Percentiles rank a stretch among this genome's conserved stretches.
These are phyloP conservation scores for Phytophthora macrochlamydospora DNA, from an alignment of 352 stramenopile genomes.

Conservation along the genomic window DNA sequence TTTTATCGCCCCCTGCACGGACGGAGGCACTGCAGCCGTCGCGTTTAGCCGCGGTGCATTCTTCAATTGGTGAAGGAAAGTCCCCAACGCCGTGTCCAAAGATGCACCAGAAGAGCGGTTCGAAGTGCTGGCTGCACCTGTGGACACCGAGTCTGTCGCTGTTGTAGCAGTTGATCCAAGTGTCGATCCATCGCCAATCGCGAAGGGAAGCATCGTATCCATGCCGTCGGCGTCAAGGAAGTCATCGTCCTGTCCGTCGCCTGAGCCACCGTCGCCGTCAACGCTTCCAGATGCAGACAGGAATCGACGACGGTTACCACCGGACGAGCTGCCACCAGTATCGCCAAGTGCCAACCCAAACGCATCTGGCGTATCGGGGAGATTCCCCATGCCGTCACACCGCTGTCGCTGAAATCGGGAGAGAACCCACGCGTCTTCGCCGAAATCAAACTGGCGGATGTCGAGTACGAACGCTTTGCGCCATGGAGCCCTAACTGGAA, in stretches of 20 bases:
- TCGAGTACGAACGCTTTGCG: slow-evolving; percentile 20
- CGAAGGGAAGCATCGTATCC: slow-evolving; percentile 74
- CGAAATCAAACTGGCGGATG: slow-evolving; percentile 21
- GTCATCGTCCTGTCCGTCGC: slow-evolving; percentile 19
- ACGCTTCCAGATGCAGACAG: slow-evolving; percentile 37
- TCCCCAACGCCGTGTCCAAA: slow-evolving; percentile 71
- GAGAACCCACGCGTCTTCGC: slow-evolving; percentile 57
- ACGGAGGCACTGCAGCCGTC: neutral
- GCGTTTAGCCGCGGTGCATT: slow-evolving; percentile 62
- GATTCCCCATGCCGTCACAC: slow-evolving; percentile 61
- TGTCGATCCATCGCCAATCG: slow-evolving; percentile 44
- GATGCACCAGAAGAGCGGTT: slow-evolving; percentile 24
- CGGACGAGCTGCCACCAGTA: slow-evolving; percentile 16
- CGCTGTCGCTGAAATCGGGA: slow-evolving; percentile 65
- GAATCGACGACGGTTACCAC: slow-evolving; percentile 43
- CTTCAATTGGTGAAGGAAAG: slow-evolving; percentile 84
- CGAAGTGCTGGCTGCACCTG: slow-evolving; percentile 19
- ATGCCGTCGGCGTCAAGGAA: slow-evolving; percentile 19
- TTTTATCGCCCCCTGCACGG: slow-evolving; percentile 1
- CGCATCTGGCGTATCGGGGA: slow-evolving; percentile 71
- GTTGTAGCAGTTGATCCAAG: slow-evolving; percentile 48
- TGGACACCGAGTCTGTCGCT: slow-evolving; percentile 44
- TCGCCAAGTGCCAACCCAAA: slow-evolving; percentile 63
- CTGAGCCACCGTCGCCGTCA: slow-evolving; percentile 6
- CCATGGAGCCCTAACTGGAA: slow-evolving; percentile 39